Conservation (phyloP, 805 yeast species). For the Sugiyamaella smithiae region DNA sequence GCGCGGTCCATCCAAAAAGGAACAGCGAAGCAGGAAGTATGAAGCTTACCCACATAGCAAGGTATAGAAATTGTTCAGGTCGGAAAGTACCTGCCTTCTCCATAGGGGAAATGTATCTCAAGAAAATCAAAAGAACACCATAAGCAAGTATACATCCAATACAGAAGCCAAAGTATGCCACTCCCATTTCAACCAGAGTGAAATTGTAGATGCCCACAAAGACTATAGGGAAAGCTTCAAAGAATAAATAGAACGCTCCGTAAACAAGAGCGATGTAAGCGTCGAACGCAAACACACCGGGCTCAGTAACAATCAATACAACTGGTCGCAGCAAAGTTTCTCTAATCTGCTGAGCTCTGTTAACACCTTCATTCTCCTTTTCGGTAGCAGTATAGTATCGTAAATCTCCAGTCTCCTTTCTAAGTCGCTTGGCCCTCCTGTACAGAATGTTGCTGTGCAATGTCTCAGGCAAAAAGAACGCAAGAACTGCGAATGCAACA, state of each 20-base stretch:
- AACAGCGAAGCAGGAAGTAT: conserved; percentile 46
- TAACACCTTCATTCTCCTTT: conserved; percentile 27
- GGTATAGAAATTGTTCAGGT: conserved; percentile 19
- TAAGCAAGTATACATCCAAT: conserved; percentile 47
- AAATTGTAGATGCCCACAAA: conserved; percentile 46
- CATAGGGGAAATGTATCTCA: conserved; percentile 5
- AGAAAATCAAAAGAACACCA: conserved; percentile 12
- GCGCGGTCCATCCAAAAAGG: conserved; percentile 54
- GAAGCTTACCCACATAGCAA: conserved; percentile 20
- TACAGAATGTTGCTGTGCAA: conserved; percentile 53
- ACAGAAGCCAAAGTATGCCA: conserved; percentile 45
- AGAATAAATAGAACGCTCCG: conserved; percentile 53
- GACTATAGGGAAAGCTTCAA: conserved; percentile 61
- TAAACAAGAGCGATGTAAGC: conserved; percentile 51
- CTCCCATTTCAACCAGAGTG: conserved; percentile 47
- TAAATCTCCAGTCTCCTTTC: conserved; percentile 47
- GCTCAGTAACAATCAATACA: conserved; percentile 50
- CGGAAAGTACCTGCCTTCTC: conserved; percentile 16
- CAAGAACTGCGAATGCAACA: conserved; percentile 37
- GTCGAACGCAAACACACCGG: conserved; percentile 54
- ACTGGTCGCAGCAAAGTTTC: conserved; percentile 37
- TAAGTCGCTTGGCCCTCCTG: conserved; percentile 43
- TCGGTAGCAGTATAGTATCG: conserved; percentile 59
- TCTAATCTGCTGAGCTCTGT: conserved; percentile 12
- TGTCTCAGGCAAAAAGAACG: conserved; percentile 53